Base-by-base conservation (phyloP, 176 grass and related monocot genomes). In the Melocanna baccifera region DNA sequence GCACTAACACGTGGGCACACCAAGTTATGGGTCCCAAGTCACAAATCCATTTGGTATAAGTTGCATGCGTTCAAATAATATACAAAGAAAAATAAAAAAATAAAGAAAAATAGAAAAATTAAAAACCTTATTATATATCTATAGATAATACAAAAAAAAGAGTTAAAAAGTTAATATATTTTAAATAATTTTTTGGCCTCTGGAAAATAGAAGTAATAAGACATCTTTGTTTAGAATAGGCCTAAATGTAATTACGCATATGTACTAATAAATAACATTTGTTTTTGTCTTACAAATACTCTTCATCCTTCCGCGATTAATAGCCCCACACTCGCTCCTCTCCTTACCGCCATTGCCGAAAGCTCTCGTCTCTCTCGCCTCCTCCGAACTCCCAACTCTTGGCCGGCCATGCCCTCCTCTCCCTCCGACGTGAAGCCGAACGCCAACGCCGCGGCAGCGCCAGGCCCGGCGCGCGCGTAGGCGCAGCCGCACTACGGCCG, bases 401-500 rank as follows among this genome's bases (percentile, higher is more conserved):
- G 51, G 15, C 26, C 47, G 30, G 67, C 73, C 78, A 86, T 90
- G 88, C 73, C 23, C 40, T 42, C 29, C n/a, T 23, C 18, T 30
- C 19, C 4, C 48, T 9, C 19, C 43, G 42, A 11, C 68, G 26
- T 25, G 7, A 40, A 0, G 28, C 28, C 29, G 7, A 32, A 3
- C 28, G 14, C 40, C 47, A 19, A 47, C 78, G 4, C 40, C 70
- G 25, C 41, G 29, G 43, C n/a, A 34, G 9, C 22, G 36, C 53
- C 68, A 3, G 67, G 53, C 18, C 2, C 25, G 2, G 46, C 46
- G 46, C 71, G 30, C 71, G 18, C 29, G 12, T 90, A 90, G 88
- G 88, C 36, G 62, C 83, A 82, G n/a, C 52, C 55, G 70, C 88
- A 61, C 71, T 72, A 90, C 88, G 78, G 71, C 83, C 64, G 36